Conservation (phyloP, 139 green algal species). For the Chlorokybus atmophyticus region DNA sequence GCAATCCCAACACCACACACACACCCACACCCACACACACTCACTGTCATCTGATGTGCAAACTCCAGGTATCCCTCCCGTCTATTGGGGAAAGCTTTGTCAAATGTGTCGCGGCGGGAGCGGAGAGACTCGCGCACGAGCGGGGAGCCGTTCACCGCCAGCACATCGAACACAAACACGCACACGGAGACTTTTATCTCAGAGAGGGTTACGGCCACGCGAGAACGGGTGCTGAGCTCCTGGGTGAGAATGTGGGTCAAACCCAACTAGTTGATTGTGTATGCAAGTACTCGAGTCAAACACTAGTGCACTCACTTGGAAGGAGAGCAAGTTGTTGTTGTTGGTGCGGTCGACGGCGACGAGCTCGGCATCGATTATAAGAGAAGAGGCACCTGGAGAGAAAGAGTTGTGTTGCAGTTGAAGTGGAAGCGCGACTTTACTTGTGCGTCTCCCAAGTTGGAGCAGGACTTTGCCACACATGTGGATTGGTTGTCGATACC, state of each 20-base stretch:
- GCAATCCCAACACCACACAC: neutral
- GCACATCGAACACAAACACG: constrained; percentile 77
- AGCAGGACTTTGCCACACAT: too few relatives aligned
- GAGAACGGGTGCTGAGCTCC: constrained; percentile 59
- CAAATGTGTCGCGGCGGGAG: constrained; percentile 35
- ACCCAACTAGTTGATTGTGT: too few relatives aligned
- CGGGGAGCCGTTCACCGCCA: constrained; percentile 44
- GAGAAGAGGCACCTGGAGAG: neutral
- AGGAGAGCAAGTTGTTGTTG: too few relatives aligned
- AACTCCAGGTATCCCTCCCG: constrained; percentile 4
- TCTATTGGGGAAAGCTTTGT: constrained; percentile 1
- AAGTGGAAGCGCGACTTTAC: too few relatives aligned
- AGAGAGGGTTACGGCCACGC: constrained; percentile 16
- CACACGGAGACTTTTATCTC: constrained; percentile 50
- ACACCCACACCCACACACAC: neutral
- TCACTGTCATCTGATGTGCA: neutral
- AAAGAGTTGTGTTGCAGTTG: too few relatives aligned
- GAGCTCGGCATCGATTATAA: constrained; percentile 60
- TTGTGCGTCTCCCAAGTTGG: too few relatives aligned
- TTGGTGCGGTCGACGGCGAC: neutral
- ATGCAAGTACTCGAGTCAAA: too few relatives aligned
- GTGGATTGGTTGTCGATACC: too few relatives aligned
- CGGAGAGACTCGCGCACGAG: constrained; percentile 43
- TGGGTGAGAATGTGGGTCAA: constrained; percentile 67
- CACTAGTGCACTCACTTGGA: too few relatives aligned